A percentile compares a stretch with the other conserved stretches of the same genome.
Conservation (phyloP, 257 asterid genomes). For the Anisodus acutangulus region DNA sequence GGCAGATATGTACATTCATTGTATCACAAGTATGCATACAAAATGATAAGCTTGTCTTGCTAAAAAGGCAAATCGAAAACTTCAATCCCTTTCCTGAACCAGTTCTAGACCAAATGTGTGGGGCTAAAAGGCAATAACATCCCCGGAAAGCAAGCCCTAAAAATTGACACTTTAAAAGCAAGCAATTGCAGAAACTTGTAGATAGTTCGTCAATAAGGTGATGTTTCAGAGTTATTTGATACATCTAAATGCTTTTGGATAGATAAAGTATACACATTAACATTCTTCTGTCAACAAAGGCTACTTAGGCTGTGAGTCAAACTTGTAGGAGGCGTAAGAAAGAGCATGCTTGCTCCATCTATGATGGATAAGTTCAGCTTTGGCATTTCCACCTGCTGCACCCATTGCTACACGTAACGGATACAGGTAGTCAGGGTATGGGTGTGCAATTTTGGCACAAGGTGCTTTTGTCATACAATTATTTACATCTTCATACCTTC, state of each 20-base stretch:
- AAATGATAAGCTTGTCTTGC: no score
- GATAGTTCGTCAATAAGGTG: no score
- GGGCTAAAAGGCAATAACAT: no score
- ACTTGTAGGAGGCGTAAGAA: conserved; percentile 76
- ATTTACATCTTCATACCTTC: conserved; percentile 79
- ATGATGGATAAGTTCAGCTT: conserved; percentile 66
- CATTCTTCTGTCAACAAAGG: conserved; percentile 8
- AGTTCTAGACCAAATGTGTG: no score
- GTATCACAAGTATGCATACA: no score
- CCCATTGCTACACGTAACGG: conserved; percentile 75
- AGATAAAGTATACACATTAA: neutral
- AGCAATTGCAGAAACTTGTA: no score
- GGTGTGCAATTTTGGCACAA: conserved; percentile 68
- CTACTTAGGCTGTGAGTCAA: conserved; percentile 28
- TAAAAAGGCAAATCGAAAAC: no score
- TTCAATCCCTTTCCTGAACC: no score
- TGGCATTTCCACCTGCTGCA: conserved; percentile 63
- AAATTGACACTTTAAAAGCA: no score
- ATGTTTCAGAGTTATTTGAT: neutral
- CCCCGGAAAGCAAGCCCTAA: no score
- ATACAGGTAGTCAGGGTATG: conserved; percentile 72
- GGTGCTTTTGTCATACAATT: conserved; percentile 66
- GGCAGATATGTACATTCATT: neutral
- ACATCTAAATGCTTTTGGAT: neutral
- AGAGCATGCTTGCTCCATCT: conserved; percentile 65